Conservation (phyloP, 257 asterid genomes). For the Ballota nigra region DNA sequence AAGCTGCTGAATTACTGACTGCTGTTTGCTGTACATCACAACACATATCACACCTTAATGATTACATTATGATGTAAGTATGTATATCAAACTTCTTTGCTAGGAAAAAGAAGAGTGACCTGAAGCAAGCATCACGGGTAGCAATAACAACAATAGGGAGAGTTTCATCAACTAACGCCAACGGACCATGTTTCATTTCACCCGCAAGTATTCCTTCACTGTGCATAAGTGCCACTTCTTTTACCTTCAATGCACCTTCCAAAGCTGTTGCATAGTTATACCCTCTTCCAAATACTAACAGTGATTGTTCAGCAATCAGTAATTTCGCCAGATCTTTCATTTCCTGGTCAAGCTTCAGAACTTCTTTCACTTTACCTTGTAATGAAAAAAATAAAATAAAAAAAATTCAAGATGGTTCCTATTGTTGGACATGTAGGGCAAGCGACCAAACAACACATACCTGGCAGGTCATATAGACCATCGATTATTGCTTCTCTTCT, state of each 20-base stretch:
- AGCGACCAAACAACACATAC: constrained; percentile 39
- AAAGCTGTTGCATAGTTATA: constrained; percentile 89
- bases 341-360: constrained; percentile 84
- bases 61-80: not conserved
- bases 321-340: constrained; percentile 80
- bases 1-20: constrained; percentile 92
- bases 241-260: constrained; percentile 97
- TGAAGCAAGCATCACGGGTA: constrained; percentile 90
- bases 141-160: constrained; percentile 91
- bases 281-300: constrained; percentile 94
- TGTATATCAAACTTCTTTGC: not conserved
- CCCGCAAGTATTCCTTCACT: constrained; percentile 98
- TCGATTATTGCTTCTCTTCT: constrained; percentile 85
- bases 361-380: constrained; percentile 78
- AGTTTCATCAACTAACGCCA: constrained; percentile 90
- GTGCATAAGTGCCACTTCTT: constrained; percentile 97
- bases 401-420: not conserved
- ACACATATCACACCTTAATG: not conserved
- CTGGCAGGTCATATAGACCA: constrained; percentile 79
- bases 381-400: not conserved
- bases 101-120: no score
- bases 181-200: constrained; percentile 96
- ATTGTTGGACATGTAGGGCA: not conserved
- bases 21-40: constrained; percentile 66
- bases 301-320: constrained; percentile 80